Conservation (phyloP, 257 asterid genomes). For the Hygrophila difformis region DNA sequence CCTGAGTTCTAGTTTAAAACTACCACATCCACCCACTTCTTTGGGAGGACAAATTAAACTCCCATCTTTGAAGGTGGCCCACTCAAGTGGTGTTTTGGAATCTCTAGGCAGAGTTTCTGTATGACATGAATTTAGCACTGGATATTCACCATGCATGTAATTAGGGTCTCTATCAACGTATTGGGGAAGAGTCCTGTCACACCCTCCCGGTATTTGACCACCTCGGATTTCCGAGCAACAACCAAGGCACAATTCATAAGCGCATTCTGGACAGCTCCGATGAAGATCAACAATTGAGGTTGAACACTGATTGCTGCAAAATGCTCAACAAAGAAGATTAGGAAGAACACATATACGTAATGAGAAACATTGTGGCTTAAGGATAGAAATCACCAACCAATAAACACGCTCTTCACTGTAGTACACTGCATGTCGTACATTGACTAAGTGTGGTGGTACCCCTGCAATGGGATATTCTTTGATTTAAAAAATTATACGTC, state of each 20-base stretch:
- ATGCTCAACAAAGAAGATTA: not conserved
- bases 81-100: conserved; percentile 24
- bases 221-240: conserved; percentile 64
- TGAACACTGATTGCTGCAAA: conserved; percentile 49
- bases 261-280: conserved; percentile 76
- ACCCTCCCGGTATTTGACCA: conserved; percentile 33
- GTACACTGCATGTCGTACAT: conserved; percentile 42
- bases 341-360: conserved; percentile 5
- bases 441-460: conserved; percentile 35
- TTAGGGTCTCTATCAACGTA: conserved; percentile 45
- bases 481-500: conserved; percentile 3
- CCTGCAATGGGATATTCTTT: conserved; percentile 31
- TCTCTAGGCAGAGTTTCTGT: conserved; percentile 16
- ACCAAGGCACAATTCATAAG: conserved; percentile 72
- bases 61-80: conserved; percentile 33
- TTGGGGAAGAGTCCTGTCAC: conserved; percentile 15
- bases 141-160: conserved; percentile 87
- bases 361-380: conserved; percentile 4
- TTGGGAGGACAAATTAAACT: conserved; percentile 51
- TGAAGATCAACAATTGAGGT: conserved; percentile 97
- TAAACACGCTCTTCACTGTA: conserved; percentile 69
- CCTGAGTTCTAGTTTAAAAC: conserved; percentile 59
- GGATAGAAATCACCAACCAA: conserved; percentile 38
- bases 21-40: conserved; percentile 82
- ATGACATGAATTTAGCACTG: conserved; percentile 25